Evolutionary conservation across 139 green algal species (phyloP), one percentile per base, ranked within the genome.

Genomic region (Chlorella sp.): DNA sequence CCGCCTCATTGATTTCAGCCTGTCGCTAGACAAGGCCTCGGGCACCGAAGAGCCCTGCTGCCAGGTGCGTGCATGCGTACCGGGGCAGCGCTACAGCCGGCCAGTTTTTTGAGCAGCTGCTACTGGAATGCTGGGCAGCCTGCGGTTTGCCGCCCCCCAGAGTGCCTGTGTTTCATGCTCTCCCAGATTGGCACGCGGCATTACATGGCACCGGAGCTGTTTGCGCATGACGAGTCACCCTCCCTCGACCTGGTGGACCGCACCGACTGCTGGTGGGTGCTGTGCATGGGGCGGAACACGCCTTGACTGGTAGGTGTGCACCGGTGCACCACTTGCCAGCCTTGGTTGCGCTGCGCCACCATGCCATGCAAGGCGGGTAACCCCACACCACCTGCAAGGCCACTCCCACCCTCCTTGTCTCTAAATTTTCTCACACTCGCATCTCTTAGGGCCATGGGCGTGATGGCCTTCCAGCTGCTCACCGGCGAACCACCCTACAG

Each of bases 151-250:
- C 30, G 9, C 44, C 25, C 18, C 2, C 1, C 18, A 32, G 11
- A 32, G 9, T 28, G 30, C n/a, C 26, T 13, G 12, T 30, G 26
- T 56, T 51, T 38, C 64, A 4, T 6, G 51, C 32, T 1, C 28
- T n/a, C 11, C 0, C 74, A 81, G 74, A 28, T 65, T 1, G 47
- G 74, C 26, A 81, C 51, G 3, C 74, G 28, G 16, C n/a, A 13
- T 23, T 88, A 86, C 83, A 90, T 90, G 87, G 78, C 87, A 6
- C 87, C 87, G 20, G 86, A 87, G 86, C 76, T 90, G n/a, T 84
- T 83, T 25, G 32, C 11, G 2, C 11, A 16, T 11, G 51, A 0
- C 30, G 17, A 47, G n/a, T 12, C 51, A 1, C 47, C 47, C n/a
- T 28, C 38, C 34, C 13, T 18, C 4, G 74, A 30, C 3, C 47